Conservation (phyloP, 768 basidiomycete genomes). For the Trametes elegans region DNA sequence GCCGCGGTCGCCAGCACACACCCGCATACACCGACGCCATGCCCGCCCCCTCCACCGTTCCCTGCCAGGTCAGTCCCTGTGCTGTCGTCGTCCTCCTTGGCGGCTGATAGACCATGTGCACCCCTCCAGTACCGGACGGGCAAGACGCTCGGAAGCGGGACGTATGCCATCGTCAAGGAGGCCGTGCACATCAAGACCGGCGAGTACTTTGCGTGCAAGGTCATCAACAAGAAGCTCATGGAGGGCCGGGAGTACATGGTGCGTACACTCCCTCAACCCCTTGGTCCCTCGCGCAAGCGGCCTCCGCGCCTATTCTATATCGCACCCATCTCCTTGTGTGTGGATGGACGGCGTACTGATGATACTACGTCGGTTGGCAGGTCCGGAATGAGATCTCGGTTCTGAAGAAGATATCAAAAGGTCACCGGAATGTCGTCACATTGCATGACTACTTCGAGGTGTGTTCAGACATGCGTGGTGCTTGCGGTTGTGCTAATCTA, state of each 20-base stretch:
- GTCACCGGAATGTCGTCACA: conserved; percentile 88
- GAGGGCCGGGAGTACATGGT: conserved; percentile 98
- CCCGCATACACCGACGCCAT: not conserved
- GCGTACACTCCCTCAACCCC: conserved; percentile 29
- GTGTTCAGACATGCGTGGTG: conserved; percentile 24
- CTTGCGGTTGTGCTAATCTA: not conserved
- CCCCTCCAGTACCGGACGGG: conserved; percentile 75
- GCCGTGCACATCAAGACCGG: conserved; percentile 91
- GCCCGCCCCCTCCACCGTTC: conserved; percentile 37
- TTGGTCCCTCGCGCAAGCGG: not conserved
- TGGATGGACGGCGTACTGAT: not conserved
- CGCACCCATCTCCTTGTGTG: conserved; percentile 1
- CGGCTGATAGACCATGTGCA: conserved; percentile 6
- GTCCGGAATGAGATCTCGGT: conserved; percentile 97
- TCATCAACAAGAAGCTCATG: conserved; percentile 99
- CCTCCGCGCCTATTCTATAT: conserved; percentile 8
- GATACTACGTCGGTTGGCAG: conserved; percentile 36
- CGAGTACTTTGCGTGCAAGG: conserved; percentile 98
- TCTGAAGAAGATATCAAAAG: conserved; percentile 89
- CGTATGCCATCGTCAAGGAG: conserved; percentile 94
- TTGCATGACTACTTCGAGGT: conserved; percentile 97
- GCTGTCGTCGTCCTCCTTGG: not conserved
- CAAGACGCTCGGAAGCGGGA: conserved; percentile 85
- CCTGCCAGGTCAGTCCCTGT: conserved; percentile 41
- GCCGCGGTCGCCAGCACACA: not conserved